These are phyloP conservation scores for Dryas alaskensis DNA, from an alignment of 306 rosid species.

Conservation along the genomic window DNA sequence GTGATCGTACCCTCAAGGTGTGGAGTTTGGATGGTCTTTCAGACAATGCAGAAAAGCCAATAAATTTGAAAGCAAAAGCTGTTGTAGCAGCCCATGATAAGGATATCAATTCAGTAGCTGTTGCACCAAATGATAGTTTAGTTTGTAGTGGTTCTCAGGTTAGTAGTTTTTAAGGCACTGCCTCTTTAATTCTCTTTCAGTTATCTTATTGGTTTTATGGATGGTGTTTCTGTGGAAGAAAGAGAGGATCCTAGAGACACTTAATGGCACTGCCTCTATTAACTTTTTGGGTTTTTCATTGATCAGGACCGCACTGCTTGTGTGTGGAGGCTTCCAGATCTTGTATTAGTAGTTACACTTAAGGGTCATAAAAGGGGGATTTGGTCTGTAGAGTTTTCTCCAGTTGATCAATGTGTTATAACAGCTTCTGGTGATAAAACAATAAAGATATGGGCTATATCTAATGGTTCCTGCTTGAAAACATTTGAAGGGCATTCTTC, in stretches of 20 bases:
- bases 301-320: conserved; percentile 90
- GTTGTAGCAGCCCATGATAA: conserved; percentile 94
- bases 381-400: conserved; percentile 98
- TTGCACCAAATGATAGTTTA: conserved; percentile 94
- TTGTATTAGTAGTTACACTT: conserved; percentile 62
- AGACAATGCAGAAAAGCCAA: conserved; percentile 40
- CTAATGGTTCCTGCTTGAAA: conserved; percentile 94
- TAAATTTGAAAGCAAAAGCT: conserved; percentile 79
- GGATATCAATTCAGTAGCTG: conserved; percentile 90
- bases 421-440: conserved; percentile 97
- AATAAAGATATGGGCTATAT: conserved; percentile 85
- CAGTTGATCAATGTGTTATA: conserved; percentile 88
- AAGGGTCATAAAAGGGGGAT: conserved; percentile 94
- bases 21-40: conserved; percentile 75
- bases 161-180: conserved; percentile 28
- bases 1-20: conserved; percentile 90
- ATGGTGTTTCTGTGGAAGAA: conserved; percentile 12
- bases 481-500: conserved; percentile 93
- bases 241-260: neutral
- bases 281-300: conserved; percentile 9
- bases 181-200: conserved; percentile 7
- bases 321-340: conserved; percentile 94
- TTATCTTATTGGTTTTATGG: neutral
- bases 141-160: conserved; percentile 99
- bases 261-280: conserved; percentile 11